Evolutionary conservation across 257 asterid species (phyloP).

Genomic region (Salvia rosmarinus): DNA sequence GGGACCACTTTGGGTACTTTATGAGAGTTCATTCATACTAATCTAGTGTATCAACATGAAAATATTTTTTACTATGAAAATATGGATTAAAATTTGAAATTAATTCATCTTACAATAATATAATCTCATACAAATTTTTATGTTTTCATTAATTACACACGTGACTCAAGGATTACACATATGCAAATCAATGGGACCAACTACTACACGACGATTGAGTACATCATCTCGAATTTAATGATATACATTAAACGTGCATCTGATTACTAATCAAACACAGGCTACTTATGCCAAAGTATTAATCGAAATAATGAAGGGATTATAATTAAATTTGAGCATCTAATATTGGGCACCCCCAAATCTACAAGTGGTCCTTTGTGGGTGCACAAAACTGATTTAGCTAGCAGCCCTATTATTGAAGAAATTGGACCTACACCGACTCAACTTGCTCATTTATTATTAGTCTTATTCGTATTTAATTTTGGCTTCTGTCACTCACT

Average conservation of each 20-base stretch:
- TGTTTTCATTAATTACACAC: too few relatives aligned
- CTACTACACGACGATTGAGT: background rate
- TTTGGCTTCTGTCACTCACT: constrained; percentile 40
- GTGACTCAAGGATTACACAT: too few relatives aligned
- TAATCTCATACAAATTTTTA: too few relatives aligned
- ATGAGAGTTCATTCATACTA: constrained; percentile 35
- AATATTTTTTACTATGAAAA: too few relatives aligned
- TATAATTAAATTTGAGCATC: constrained; percentile 28
- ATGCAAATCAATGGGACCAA: background rate
- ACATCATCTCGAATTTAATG: background rate
- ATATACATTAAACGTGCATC: background rate
- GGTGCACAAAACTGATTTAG: constrained; percentile 34
- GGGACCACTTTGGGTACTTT: constrained; percentile 40
- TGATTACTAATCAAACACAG: background rate
- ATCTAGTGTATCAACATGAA: constrained; percentile 16
- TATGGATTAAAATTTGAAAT: too few relatives aligned
- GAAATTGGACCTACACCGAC: constrained; percentile 35
- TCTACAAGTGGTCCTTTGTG: constrained; percentile 44
- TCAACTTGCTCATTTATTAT: constrained; percentile 37
- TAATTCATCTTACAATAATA: too few relatives aligned
- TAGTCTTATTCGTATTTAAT: constrained; percentile 27
- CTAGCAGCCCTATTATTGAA: constrained; percentile 28
- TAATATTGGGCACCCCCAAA: constrained; percentile 24
- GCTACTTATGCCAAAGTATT: background rate
- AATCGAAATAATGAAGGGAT: background rate